These are phyloP conservation scores for Globisporangium echinulatum DNA, from an alignment of 352 stramenopile genomes.

Conservation along the genomic window DNA sequence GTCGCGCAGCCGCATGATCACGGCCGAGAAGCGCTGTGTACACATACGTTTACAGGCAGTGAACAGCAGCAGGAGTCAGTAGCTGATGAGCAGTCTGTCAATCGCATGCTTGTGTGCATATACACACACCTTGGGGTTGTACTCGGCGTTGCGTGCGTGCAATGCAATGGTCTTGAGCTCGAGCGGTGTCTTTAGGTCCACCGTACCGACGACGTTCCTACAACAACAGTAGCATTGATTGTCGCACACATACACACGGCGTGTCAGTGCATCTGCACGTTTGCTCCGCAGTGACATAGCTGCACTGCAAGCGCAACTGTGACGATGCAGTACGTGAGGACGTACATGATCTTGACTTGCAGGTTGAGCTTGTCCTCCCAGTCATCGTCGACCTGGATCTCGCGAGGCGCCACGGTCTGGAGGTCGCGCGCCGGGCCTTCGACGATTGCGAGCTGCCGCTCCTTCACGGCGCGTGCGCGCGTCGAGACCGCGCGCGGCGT, in stretches of 20 bases:
- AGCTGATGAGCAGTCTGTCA: neutral
- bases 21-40: constrained; percentile 90
- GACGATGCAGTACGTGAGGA: neutral
- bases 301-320: neutral
- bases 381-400: constrained; percentile 73
- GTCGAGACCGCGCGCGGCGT: constrained; percentile 10
- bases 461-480: constrained; percentile 49
- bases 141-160: constrained; percentile 98
- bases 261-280: neutral
- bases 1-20: constrained; percentile 94
- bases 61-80: neutral
- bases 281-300: neutral
- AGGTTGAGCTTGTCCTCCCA: constrained; percentile 77
- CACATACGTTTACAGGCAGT: neutral
- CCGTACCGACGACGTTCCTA: constrained; percentile 93
- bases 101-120: neutral
- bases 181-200: constrained; percentile 93
- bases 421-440: constrained; percentile 34
- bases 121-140: constrained; percentile 92
- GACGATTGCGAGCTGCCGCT: constrained; percentile 65
- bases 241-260: neutral
- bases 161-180: constrained; percentile 97
- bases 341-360: constrained; percentile 80
- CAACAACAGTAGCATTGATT: neutral
- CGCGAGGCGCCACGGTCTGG: constrained; percentile 32